Percentiles rank a stretch among this genome's conserved stretches.
These are phyloP conservation scores for Ustilago xerochloae DNA, from an alignment of 1,284 basidiomycete species.

Conservation along the genomic window DNA sequence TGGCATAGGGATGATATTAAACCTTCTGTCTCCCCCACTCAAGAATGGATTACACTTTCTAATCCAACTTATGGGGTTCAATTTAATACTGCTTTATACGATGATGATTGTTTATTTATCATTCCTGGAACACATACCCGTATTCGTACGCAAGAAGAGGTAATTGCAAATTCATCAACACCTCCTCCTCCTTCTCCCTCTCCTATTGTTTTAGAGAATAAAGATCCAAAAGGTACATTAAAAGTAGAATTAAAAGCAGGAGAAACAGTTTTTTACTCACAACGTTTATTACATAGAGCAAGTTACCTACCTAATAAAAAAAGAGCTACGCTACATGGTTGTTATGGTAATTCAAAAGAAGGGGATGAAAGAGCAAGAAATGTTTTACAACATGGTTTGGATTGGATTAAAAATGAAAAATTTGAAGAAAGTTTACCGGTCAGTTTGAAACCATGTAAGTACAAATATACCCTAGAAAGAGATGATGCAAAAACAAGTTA, in stretches of 20 bases:
- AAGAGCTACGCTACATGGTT: constrained; percentile 80
- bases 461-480: not conserved
- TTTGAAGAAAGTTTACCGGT: constrained; percentile 74
- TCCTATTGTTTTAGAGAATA: too few species aligned
- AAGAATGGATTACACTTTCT: constrained; percentile 75
- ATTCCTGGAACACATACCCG: constrained; percentile 78
- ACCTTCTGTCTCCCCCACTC: constrained; percentile 75
- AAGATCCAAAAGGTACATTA: constrained; percentile 74
- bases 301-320: constrained; percentile 73
- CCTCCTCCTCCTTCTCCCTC: constrained; percentile 30
- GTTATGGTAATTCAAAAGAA: constrained; percentile 72
- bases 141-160: constrained; percentile 75
- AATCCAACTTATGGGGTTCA: constrained; percentile 80
- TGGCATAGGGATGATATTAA: constrained; percentile 86
- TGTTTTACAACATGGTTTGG: constrained; percentile 78
- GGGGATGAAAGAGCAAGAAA: constrained; percentile 75
- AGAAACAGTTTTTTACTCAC: constrained; percentile 84
- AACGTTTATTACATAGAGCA: constrained; percentile 81
- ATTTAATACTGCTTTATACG: constrained; percentile 84
- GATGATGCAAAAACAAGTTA: not conserved
- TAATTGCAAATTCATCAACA: constrained; percentile 43
- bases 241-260: constrained; percentile 76
- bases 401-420: constrained; percentile 76
- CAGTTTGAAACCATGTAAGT: constrained; percentile 70
- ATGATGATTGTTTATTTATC: constrained; percentile 79